Evolutionary conservation across 768 basidiomycete genomes (phyloP).

Genomic region (Megacollybia marginata): DNA sequence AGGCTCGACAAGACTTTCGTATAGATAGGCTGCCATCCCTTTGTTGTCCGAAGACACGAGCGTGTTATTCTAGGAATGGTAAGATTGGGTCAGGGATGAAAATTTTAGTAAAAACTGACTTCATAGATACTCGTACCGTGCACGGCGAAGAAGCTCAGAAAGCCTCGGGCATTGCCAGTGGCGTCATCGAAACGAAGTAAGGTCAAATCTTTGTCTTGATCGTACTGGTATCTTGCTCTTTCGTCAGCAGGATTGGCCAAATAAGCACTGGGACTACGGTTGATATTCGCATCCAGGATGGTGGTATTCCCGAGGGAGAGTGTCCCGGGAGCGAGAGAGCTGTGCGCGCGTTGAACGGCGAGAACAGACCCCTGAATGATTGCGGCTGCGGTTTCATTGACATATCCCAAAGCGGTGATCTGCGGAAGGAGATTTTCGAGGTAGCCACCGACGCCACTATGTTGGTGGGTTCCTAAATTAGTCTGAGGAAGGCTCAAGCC

Average conservation of each 20-base stretch:
- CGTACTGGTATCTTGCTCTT: slow-evolving; percentile 55
- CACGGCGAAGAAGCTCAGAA: slow-evolving; percentile 71
- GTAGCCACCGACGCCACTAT: slow-evolving; percentile 75
- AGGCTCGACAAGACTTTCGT: slow-evolving; percentile 67
- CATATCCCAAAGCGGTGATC: slow-evolving; percentile 66
- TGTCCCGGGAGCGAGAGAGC: slow-evolving; percentile 48
- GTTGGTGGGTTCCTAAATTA: slow-evolving; percentile 46
- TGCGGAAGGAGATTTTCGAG: slow-evolving; percentile 75
- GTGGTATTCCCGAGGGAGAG: slow-evolving; percentile 65
- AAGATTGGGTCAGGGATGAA: neutral
- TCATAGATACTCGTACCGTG: slow-evolving; percentile 78
- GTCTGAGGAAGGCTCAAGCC: no score
- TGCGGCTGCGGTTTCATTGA: slow-evolving; percentile 63
- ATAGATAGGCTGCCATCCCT: slow-evolving; percentile 78
- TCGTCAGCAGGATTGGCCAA: slow-evolving; percentile 68
- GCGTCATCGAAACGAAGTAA: slow-evolving; percentile 58
- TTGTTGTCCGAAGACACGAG: slow-evolving; percentile 80
- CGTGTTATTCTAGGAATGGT: slow-evolving; percentile 58
- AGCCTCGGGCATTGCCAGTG: slow-evolving; percentile 51
- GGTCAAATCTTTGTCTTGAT: slow-evolving; percentile 72
- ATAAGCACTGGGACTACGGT: slow-evolving; percentile 72
- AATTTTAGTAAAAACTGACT: slow-evolving; percentile 25
- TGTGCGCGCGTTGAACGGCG: slow-evolving; percentile 64
- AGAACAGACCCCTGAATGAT: slow-evolving; percentile 63
- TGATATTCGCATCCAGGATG: slow-evolving; percentile 60